Percentiles rank a stretch among this genome's conserved stretches.
phyloP scores from a whole-genome alignment of 148 eudicot genomes.

The Nepenthes gracilis region DNA sequence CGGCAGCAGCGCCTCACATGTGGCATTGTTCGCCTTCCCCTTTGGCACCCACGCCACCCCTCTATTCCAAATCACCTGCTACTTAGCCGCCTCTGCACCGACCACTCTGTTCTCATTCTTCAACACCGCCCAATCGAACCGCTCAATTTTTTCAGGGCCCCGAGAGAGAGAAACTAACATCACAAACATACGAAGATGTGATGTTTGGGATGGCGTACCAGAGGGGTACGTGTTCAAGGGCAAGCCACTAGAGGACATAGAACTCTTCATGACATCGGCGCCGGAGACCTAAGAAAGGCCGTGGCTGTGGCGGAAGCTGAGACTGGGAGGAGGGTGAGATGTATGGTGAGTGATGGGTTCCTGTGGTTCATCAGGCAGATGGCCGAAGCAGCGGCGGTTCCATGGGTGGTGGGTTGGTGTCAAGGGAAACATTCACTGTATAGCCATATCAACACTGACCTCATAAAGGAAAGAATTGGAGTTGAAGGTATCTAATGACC shows the following conservation, averaged over 20 bases:
- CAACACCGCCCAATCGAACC: not conserved
- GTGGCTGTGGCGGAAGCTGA: slow-evolving; percentile 23
- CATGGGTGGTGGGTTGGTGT: slow-evolving; percentile 14
- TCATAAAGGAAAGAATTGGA: slow-evolving; percentile 16
- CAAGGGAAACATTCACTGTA: slow-evolving; percentile 14
- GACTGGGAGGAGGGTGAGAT: slow-evolving; percentile 17
- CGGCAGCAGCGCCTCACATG: not conserved
- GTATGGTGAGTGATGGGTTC: slow-evolving; percentile 28
- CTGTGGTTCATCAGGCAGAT: slow-evolving; percentile 24
- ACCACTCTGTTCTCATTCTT: not conserved
- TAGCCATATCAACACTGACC: slow-evolving; percentile 16
- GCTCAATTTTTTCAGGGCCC: not conserved
- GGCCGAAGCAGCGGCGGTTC: slow-evolving; percentile 22
- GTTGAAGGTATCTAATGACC: too few relatives aligned
- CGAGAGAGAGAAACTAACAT: too few relatives aligned
- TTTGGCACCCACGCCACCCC: not conserved
- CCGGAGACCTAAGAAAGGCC: slow-evolving; percentile 16
- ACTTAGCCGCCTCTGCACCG: not conserved
- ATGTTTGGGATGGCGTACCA: not conserved
- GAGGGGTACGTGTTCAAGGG: not conserved
- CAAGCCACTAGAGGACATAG: slow-evolving; percentile 22
- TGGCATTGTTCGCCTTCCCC: not conserved
- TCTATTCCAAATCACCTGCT: not conserved
- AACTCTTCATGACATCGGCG: slow-evolving; percentile 19
- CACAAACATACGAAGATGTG: not conserved